phyloP scores from a whole-genome alignment of 805 yeast genomes.

The Suhomyces sp. region DNA sequence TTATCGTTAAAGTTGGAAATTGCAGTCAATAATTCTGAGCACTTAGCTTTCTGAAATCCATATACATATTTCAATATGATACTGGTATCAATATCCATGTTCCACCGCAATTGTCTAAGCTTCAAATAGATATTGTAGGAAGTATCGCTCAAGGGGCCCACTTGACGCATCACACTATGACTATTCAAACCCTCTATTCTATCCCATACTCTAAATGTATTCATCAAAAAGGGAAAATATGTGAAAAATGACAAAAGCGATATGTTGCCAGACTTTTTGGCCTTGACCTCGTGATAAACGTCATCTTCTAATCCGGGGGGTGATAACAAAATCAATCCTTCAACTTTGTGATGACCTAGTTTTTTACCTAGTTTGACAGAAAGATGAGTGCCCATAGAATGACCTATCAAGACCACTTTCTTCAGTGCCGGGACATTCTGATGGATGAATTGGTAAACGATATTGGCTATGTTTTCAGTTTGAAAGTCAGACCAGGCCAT shows the following conservation, averaged over 20 bases:
- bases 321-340: constrained; percentile 46
- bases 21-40: constrained; percentile 43
- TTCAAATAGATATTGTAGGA: constrained; percentile 35
- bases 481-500: constrained; percentile 42
- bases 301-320: constrained; percentile 44
- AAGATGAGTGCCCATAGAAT: constrained; percentile 70
- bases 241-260: constrained; percentile 28
- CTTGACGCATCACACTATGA: constrained; percentile 55
- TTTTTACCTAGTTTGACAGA: constrained; percentile 42
- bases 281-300: constrained; percentile 3
- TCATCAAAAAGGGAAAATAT: constrained; percentile 47
- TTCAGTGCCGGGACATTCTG: constrained; percentile 40
- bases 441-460: constrained; percentile 35
- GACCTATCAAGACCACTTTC: constrained; percentile 55
- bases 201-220: constrained; percentile 55
- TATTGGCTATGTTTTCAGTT: constrained; percentile 40
- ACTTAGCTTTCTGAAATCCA: constrained; percentile 46
- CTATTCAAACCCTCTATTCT: constrained; percentile 62
- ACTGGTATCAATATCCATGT: constrained; percentile 56
- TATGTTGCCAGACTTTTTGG: constrained; percentile 1
- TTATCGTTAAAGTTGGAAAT: constrained; percentile 34
- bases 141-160: constrained; percentile 17
- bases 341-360: constrained; percentile 39
- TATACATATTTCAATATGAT: constrained; percentile 52
- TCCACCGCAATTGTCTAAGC: constrained; percentile 65